Evolutionary conservation across 257 asterid genomes (phyloP).

Genomic region (Solanum gandarillasii): DNA sequence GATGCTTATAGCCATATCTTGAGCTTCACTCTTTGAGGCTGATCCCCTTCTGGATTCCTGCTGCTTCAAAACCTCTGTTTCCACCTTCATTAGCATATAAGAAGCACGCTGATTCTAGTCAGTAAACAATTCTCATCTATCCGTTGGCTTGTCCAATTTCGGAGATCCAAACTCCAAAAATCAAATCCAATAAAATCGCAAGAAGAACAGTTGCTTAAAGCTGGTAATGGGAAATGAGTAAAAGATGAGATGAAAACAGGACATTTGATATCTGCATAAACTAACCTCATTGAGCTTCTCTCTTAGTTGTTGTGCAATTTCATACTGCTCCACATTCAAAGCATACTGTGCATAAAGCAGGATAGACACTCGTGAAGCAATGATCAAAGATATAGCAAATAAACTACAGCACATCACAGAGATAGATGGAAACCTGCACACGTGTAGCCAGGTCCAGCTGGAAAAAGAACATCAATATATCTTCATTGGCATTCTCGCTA

Average conservation of each 20-base stretch:
- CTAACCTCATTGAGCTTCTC: constrained; percentile 84
- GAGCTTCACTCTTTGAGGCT: constrained; percentile 81
- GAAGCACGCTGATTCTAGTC: background rate
- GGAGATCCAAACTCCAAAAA: background rate
- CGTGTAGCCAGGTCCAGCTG: constrained; percentile 94
- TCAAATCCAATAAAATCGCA: background rate
- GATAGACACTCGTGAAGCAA: background rate
- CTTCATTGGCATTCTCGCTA: constrained; percentile 84
- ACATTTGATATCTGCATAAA: background rate
- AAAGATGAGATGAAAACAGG: background rate
- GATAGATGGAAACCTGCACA: constrained; percentile 52
- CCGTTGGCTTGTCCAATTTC: background rate
- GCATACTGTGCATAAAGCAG: constrained; percentile 59
- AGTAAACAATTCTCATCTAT: background rate
- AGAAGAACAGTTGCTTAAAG: background rate
- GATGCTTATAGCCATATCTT: constrained; percentile 87
- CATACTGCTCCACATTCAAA: constrained; percentile 91
- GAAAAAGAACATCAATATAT: constrained; percentile 89
- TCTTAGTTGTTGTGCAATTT: constrained; percentile 80
- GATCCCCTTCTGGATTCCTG: constrained; percentile 72
- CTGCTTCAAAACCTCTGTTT: constrained; percentile 61
- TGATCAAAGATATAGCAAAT: background rate
- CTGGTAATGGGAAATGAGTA: background rate
- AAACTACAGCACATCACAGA: background rate
- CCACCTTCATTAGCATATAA: constrained; percentile 52